Evolutionary conservation across 768 basidiomycete species (phyloP).

Genomic region (Agaricus blazei): DNA sequence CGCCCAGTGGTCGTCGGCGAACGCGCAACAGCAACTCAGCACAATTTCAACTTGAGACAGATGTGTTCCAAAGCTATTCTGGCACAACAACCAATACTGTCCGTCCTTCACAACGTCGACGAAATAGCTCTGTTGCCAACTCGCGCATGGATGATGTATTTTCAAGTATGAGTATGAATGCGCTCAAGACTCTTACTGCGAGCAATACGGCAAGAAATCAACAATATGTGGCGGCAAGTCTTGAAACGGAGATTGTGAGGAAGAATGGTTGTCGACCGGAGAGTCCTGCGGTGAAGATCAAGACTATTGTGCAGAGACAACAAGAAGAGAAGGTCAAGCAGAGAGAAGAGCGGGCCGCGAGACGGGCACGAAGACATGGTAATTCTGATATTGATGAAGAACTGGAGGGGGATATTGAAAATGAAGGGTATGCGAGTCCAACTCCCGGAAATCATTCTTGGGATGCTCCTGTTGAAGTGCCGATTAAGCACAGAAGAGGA

Average conservation of each 20-base stretch:
- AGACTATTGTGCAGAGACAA: constrained; percentile 61
- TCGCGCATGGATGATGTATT: constrained; percentile 38
- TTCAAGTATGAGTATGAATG: constrained; percentile 62
- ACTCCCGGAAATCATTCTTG: neutral
- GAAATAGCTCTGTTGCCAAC: constrained; percentile 31
- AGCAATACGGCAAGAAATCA: constrained; percentile 75
- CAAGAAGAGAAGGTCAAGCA: constrained; percentile 54
- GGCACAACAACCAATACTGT: constrained; percentile 12
- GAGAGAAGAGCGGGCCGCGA: constrained; percentile 54
- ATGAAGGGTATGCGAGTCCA: constrained; percentile 16
- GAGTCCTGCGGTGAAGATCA: constrained; percentile 72
- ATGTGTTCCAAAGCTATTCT: neutral
- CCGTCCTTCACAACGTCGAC: constrained; percentile 28
- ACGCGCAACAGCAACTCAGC: constrained; percentile 10
- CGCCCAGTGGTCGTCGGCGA: constrained; percentile 12
- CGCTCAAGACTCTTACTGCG: constrained; percentile 64
- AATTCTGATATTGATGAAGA: constrained; percentile 24
- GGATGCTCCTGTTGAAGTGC: neutral
- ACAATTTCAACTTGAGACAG: neutral
- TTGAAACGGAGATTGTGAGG: constrained; percentile 68
- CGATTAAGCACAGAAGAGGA: constrained; percentile 47
- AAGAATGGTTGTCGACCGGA: constrained; percentile 69
- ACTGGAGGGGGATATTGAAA: constrained; percentile 23
- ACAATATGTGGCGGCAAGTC: constrained; percentile 48
- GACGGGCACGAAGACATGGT: constrained; percentile 44